Percentiles rank a stretch among this genome's conserved stretches.
phyloP scores from a whole-genome alignment of 495 filamentous ascomycete genomes.

The Penicillium desertorum region DNA sequence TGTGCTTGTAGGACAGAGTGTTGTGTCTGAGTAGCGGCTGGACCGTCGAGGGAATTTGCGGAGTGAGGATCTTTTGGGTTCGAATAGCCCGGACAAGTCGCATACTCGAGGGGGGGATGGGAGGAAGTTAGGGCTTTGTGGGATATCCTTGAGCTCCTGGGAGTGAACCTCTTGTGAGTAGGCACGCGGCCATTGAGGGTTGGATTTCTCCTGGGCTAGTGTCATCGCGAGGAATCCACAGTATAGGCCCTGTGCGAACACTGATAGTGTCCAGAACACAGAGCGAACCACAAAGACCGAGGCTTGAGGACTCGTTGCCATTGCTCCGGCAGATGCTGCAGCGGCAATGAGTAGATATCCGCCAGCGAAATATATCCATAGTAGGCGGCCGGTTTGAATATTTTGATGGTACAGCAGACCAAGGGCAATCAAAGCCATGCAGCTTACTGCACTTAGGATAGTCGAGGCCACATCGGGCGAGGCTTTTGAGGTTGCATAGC shows the following conservation, averaged over 20 bases:
- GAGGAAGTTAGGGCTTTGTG: constrained; percentile 17
- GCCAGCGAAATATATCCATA: constrained; percentile 20
- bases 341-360: constrained; percentile 36
- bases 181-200: constrained; percentile 28
- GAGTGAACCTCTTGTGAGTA: constrained; percentile 34
- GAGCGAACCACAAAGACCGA: constrained; percentile 32
- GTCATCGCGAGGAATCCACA: constrained; percentile 33
- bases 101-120: constrained; percentile 11
- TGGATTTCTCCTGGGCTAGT: constrained; percentile 14
- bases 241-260: constrained; percentile 37
- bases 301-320: constrained; percentile 26
- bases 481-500: constrained; percentile 28
- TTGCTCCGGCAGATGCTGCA: constrained; percentile 31
- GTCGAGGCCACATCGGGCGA: constrained; percentile 26
- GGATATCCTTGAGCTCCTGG: constrained; percentile 32
- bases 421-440: constrained; percentile 28
- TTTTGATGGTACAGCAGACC: constrained; percentile 29
- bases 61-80: constrained; percentile 24
- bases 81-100: constrained; percentile 21
- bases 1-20: constrained; percentile 31
- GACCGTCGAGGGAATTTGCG: constrained; percentile 35
- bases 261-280: constrained; percentile 37
- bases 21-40: constrained; percentile 39
- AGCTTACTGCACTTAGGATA: constrained; percentile 32
- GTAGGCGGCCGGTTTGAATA: constrained; percentile 16